These are phyloP conservation scores for Penicillium sp. DNA, from an alignment of 2,329 filamentous ascomycete genomes.

Conservation along the genomic window DNA sequence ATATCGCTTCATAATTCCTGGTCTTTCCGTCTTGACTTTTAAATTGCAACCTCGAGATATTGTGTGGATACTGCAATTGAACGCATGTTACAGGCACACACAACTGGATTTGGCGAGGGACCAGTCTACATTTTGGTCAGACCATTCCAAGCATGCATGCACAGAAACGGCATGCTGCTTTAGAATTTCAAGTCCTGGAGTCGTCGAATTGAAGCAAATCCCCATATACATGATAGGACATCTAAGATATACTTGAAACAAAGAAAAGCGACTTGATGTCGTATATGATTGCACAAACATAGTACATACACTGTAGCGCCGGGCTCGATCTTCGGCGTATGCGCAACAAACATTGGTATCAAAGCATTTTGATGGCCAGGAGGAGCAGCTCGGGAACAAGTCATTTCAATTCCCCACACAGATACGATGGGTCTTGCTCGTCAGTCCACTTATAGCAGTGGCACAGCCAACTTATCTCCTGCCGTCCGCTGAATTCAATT, in stretches of 20 bases:
- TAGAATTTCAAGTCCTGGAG: neutral
- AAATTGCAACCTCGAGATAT: neutral
- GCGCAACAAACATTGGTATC: constrained; percentile 28
- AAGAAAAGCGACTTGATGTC: constrained; percentile 22
- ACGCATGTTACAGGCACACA: neutral
- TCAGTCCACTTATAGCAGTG: constrained; percentile 1
- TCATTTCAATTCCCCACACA: constrained; percentile 2
- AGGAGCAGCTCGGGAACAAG: constrained; percentile 4
- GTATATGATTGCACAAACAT: constrained; percentile 26
- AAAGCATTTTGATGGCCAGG: constrained; percentile 20
- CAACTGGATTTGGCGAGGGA: neutral
- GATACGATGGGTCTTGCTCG: constrained; percentile 3
- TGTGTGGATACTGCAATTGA: neutral
- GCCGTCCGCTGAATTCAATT: constrained; percentile 9
- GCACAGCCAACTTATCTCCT: constrained; percentile 6
- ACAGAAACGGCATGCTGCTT: neutral
- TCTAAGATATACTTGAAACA: constrained; percentile 6
- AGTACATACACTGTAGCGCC: constrained; percentile 26
- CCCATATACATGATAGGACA: neutral
- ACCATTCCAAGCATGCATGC: neutral
- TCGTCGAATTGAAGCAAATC: neutral
- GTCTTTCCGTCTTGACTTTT: neutral
- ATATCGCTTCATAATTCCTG: neutral
- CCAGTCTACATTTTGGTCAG: neutral
- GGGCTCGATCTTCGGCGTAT: constrained; percentile 17